Evolutionary conservation across 23 red algal species (phyloP).

Genomic region (Gracilaria domingensis): DNA sequence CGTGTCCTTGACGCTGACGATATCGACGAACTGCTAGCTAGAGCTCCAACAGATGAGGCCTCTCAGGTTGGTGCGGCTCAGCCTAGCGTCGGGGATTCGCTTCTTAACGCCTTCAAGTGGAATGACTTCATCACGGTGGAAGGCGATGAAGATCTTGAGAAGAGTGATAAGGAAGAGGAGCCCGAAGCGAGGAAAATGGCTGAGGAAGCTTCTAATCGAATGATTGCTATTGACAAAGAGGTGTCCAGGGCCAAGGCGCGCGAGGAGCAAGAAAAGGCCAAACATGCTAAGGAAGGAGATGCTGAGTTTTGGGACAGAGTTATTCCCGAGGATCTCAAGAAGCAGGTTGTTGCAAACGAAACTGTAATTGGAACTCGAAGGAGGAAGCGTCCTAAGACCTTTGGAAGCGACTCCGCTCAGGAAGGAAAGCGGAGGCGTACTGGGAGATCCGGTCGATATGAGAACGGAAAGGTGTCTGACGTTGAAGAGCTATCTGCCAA

Average conservation of each 20-base stretch:
- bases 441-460: slow-evolving; percentile 14
- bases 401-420: slow-evolving; percentile 40
- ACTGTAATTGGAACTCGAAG: slow-evolving; percentile 71
- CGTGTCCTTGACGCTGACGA: slow-evolving; percentile 83
- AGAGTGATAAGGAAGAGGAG: slow-evolving; percentile 64
- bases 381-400: slow-evolving; percentile 66
- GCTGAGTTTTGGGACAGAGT: slow-evolving; percentile 93
- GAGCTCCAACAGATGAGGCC: slow-evolving; percentile 79
- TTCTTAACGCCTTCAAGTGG: slow-evolving; percentile 98
- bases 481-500: slow-evolving; percentile 69
- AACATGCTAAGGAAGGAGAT: slow-evolving; percentile 68
- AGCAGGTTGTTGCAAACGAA: slow-evolving; percentile 77
- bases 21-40: slow-evolving; percentile 88
- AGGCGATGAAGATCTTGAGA: slow-evolving; percentile 61
- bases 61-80: slow-evolving; percentile 63
- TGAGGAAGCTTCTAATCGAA: slow-evolving; percentile 36
- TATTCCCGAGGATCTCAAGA: slow-evolving; percentile 83
- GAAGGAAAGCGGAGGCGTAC: slow-evolving; percentile 52
- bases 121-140: slow-evolving; percentile 85
- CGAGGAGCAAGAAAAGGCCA: slow-evolving; percentile 59
- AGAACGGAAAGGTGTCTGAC: slow-evolving; percentile 42
- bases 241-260: slow-evolving; percentile 29
- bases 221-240: slow-evolving; percentile 41
- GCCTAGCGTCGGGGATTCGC: slow-evolving; percentile 83
- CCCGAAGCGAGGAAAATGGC: slow-evolving; percentile 53